Evolutionary conservation across 148 eudicot genomes (phyloP).

Genomic region (Dianthus caryophyllus): DNA sequence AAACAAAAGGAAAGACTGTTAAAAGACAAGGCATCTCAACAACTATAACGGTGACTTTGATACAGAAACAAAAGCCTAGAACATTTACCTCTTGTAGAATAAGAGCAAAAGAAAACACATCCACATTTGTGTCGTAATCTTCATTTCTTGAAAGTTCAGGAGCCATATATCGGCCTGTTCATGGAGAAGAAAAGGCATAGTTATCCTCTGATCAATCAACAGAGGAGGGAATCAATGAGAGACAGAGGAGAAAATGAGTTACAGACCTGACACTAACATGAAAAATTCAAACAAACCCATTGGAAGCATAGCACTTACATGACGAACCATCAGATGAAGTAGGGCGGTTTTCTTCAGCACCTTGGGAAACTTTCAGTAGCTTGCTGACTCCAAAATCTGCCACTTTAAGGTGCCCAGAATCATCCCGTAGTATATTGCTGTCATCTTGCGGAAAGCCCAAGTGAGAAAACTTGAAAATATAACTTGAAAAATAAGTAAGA

Average conservation of each 20-base stretch:
- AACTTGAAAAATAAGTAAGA: constrained; percentile 5
- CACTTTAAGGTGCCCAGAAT: constrained; percentile 95
- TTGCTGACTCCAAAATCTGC: constrained; percentile 99
- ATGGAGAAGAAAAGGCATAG: neutral
- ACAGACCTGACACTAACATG: neutral
- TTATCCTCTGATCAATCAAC: constrained; percentile 1
- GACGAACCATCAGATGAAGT: constrained; percentile 45
- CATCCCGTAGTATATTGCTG: constrained; percentile 98
- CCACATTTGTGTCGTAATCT: constrained; percentile 91
- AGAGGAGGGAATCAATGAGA: neutral
- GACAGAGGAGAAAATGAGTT: neutral
- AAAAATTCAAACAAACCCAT: neutral
- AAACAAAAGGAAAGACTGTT: neutral
- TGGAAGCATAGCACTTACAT: constrained; percentile 45
- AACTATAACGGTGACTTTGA: neutral
- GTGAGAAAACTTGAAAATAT: constrained; percentile 26
- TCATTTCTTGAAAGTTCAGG: constrained; percentile 89
- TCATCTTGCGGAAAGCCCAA: constrained; percentile 37
- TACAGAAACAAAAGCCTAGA: constrained; percentile 1
- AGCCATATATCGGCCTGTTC: constrained; percentile 85
- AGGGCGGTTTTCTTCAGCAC: constrained; percentile 56
- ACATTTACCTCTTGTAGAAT: constrained; percentile 85
- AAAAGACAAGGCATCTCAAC: neutral
- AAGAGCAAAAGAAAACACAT: constrained; percentile 93
- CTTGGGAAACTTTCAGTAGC: constrained; percentile 68